Base-by-base conservation (phyloP, 2,329 filamentous ascomycete species). In the Cladosporium sp. region DNA sequence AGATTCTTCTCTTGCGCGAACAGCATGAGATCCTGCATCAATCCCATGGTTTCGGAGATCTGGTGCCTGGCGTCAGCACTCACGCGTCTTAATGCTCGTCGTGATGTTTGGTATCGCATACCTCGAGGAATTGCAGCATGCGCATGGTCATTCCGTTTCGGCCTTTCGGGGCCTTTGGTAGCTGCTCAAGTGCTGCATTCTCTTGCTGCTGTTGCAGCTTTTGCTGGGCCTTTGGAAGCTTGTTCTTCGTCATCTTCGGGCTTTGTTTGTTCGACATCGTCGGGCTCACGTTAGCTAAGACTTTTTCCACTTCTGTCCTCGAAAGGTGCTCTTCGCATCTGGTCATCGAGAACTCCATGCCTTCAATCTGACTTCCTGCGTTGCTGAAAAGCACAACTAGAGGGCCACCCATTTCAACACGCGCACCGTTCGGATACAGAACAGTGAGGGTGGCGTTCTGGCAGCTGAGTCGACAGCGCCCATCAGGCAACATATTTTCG, bases 321-420 rank as follows among this genome's bases (percentile, higher is more conserved):
- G 90, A 85, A 40, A 97, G 75, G 61, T 86, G 96, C 69, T 97
- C 91, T 58, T 91, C 88, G 61, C 95, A 86, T 43, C 77, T 79
- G 30, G 76, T 80, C 1, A 88, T 89, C 41, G 84, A 77, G 58
- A 97, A 91, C 61, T 96, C 89, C 43, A 97, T 79, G 54, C 89
- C 76, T 55, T 96, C 89, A 53, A 99, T 85, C 66, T 86, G 89
- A n/a, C 22, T 50, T 17, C 34, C 37, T 55, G 89, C 85, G 7
- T 73, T 74, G 60, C 95, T 87, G 64, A 96, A 95, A 54, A 89
- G 82, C 1, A 86, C 90, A 43, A 84, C 83, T 20, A 97, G 72
- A 4, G 78, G 83, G 38, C 92, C 92, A n/a, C 76, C 53, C 52
- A 61, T 61, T 38, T 64, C 63, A 32, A 65, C 59, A 47, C 55